phyloP scores from a whole-genome alignment of 75 land plant genomes.

The Pinus tabuliformis region DNA sequence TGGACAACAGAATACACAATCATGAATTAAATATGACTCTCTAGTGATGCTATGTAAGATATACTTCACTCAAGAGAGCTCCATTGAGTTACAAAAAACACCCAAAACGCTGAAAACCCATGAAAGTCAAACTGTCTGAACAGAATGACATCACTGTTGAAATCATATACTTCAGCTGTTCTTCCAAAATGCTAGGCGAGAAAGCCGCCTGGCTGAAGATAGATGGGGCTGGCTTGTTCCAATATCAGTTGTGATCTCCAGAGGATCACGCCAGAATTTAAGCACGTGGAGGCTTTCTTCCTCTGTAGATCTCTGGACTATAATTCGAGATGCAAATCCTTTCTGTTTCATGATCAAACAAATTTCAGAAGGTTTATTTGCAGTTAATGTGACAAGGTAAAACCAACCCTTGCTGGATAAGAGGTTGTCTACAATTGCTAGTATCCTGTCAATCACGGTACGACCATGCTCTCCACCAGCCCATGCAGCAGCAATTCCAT shows the following conservation, averaged over 20 bases:
- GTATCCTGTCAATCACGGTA: slow-evolving; percentile 76
- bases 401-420: slow-evolving; percentile 86
- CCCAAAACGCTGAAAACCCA: neutral
- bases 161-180: slow-evolving; percentile 4
- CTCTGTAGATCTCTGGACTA: slow-evolving; percentile 81
- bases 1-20: neutral
- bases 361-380: slow-evolving; percentile 81
- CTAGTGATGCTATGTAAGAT: neutral
- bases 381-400: slow-evolving; percentile 80
- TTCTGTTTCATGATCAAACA: slow-evolving; percentile 77
- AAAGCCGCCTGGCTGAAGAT: slow-evolving; percentile 34
- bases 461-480: slow-evolving; percentile 96
- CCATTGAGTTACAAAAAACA: neutral
- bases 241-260: slow-evolving; percentile 11
- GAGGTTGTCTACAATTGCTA: slow-evolving; percentile 63
- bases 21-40: neutral
- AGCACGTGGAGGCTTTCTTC: slow-evolving; percentile 79
- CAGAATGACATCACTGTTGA: neutral
- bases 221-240: slow-evolving; percentile 20
- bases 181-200: slow-evolving; percentile 44
- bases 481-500: slow-evolving; percentile 84
- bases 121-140: neutral
- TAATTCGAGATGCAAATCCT: slow-evolving; percentile 81
- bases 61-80: neutral
- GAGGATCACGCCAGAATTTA: slow-evolving; percentile 78